phyloP scores from a whole-genome alignment of 2,329 filamentous ascomycete genomes.

The Aspergillus costaricaensis region DNA sequence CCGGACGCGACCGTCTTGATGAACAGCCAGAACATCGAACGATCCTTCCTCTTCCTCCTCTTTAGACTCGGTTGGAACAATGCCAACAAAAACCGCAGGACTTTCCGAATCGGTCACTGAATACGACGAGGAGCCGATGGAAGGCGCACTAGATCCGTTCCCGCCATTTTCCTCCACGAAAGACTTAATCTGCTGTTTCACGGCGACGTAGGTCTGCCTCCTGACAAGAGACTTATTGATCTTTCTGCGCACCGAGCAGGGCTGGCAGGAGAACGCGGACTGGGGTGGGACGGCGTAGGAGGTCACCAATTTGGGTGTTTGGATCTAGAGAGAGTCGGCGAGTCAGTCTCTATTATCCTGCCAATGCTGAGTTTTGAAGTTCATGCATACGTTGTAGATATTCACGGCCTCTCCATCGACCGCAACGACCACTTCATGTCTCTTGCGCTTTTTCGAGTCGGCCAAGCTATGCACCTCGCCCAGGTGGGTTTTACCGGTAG shows the following conservation, averaged over 20 bases:
- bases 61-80: slow-evolving; percentile 33
- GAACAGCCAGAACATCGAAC: slow-evolving; percentile 46
- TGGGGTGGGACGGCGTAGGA: slow-evolving; percentile 65
- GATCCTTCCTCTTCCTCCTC: slow-evolving; percentile 31
- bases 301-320: slow-evolving; percentile 61
- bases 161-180: slow-evolving; percentile 53
- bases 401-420: slow-evolving; percentile 64
- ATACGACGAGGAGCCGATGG: slow-evolving; percentile 44
- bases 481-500: slow-evolving; percentile 44
- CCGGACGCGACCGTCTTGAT: slow-evolving; percentile 47
- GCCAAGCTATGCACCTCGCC: slow-evolving; percentile 56
- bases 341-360: slow-evolving; percentile 7
- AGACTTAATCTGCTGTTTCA: slow-evolving; percentile 54
- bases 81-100: slow-evolving; percentile 41
- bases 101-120: slow-evolving; percentile 40
- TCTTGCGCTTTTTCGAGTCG: slow-evolving; percentile 61
- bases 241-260: slow-evolving; percentile 60
- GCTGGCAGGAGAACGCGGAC: slow-evolving; percentile 58
- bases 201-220: slow-evolving; percentile 59
- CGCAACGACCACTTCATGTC: slow-evolving; percentile 61
- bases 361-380: too few relatives aligned
- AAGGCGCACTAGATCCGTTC: slow-evolving; percentile 33
- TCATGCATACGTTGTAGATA: slow-evolving; percentile 59
- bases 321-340: slow-evolving; percentile 48
- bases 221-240: slow-evolving; percentile 46